Evolutionary conservation across 192 early-diverging fungal genomes (phyloP), one percentile per base, ranked within the genome.

Genomic region (Rhizophagus clarus): DNA sequence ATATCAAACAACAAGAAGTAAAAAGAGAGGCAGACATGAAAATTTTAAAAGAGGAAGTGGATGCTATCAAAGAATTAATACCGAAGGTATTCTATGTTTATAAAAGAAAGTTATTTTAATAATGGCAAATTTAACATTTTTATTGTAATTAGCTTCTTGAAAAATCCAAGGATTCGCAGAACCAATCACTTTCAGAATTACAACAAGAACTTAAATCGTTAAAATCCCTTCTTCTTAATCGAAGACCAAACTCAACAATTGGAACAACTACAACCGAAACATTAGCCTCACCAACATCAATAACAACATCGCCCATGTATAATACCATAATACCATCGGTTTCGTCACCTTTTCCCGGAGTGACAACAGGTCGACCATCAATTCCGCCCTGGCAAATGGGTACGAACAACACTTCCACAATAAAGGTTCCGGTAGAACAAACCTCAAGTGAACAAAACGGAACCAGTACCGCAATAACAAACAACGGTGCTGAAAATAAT

Each of bases 151-250:
- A 94, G 92, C 77, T 95, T 74, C 83, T 96, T 79, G 92, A 95
- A 42, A 89, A 91, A 76, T 88, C 85, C 71, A 94, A 93, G 77
- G 92, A 95, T 37, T 85, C 90, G 10, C 93, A 96, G 80, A 81
- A 83, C 9, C 83, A 86, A 56, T 85, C 91, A 12, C 81, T 96
- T 73, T 83, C 84, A 40, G 96, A 98, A 45, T 87, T 99, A 28
- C 98, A 99, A 85, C 89, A 88, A 28, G 98, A 99, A 83, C 91
- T 99, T 83, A 97, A 97, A 82, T 95, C 94, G 26, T 88, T 99
- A 47, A 96, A 97, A 79, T 95, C 92, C 76, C 88, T 99, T 77
- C 84, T 99, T 66, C 81, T 97, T 34, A 98, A 93, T 83, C 92
- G 96, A 51, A 89, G 92, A 12, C 45, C 80, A 20, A 61, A 79